Base-by-base conservation (phyloP, 164 flowering plant genomes). In the Warburgia ugandensis region DNA sequence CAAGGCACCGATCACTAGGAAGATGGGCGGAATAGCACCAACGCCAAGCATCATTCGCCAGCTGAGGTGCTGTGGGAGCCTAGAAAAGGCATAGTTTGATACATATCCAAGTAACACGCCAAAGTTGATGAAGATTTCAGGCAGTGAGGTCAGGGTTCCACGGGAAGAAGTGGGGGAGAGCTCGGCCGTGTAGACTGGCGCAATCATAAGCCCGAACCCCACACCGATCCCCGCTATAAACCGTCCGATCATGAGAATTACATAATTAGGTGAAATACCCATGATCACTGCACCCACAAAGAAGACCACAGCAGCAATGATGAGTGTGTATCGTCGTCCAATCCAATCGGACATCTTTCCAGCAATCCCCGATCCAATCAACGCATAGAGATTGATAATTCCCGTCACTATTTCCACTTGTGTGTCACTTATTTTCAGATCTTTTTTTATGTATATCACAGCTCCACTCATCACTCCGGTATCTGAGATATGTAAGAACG, bases 391-490 rank as follows among this genome's bases (percentile, higher is more conserved):
- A 28, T 55, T 62, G 23, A 62, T 21, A n/a, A 54, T 48, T 10
- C 60, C 56, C 5, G 30, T 17, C 13, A 62, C 27, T 12, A 62
- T 7, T 36, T 62, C 60, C 1, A 49, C 22, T 20, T 62, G 45
- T 0, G 21, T 28, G 25, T 55, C 60, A 37, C 8, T 33, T 41
- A 62, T 30, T 22, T 42, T 48, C 1, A 62, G 38, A 10, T 62
- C 55, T 3, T 49, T 30, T 40, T 49, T 27, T 10, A 55, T 55
- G 38, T 55, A 62, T 8, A 54, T 16, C 2, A 13, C 37, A 5
- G 54, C 65, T 54, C 65, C 65, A 20, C 59, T 61, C 65, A 61
- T 61, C 54, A 54, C 65, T 6, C 65, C 60, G 40, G 48, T 37
- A 32, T 55, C 60, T 55, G 31, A 22, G 6, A 5, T 22, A 32